These are phyloP conservation scores for Luffa aegyptiaca DNA, from an alignment of 306 rosid species.

Conservation along the genomic window DNA sequence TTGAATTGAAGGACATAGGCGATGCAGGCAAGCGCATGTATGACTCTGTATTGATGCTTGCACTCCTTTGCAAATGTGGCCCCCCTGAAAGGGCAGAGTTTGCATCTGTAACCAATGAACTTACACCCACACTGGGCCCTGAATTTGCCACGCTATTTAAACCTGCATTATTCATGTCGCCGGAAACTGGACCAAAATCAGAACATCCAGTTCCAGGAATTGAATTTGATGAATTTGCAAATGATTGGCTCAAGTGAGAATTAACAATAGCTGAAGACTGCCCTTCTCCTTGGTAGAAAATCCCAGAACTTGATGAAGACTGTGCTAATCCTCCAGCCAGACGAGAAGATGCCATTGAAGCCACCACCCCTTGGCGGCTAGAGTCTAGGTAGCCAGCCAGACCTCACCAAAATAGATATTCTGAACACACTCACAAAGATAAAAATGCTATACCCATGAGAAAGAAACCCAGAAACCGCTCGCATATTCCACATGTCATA, in stretches of 20 bases:
- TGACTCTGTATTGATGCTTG: conserved; percentile 79
- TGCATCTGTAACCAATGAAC: conserved; percentile 98
- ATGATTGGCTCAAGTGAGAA: conserved; percentile 81
- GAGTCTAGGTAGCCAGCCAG: conserved; percentile 75
- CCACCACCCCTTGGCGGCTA: conserved; percentile 59
- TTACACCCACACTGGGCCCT: conserved; percentile 90
- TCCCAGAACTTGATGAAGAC: conserved; percentile 88
- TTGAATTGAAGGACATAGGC: conserved; percentile 91
- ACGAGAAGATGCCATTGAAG: conserved; percentile 86
- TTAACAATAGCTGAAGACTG: conserved; percentile 63
- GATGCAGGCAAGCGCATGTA: conserved; percentile 86
- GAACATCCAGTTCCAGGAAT: conserved; percentile 72
- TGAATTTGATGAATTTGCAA: conserved; percentile 67
- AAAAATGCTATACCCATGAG: conserved; percentile 19
- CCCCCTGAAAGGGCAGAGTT: conserved; percentile 94
- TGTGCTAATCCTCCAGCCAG: conserved; percentile 90
- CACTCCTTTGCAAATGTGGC: conserved; percentile 94
- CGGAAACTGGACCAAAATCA: conserved; percentile 72
- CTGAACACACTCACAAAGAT: conserved; percentile 23
- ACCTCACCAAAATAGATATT: conserved; percentile 29
- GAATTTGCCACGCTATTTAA: conserved; percentile 79
- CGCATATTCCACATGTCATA: conserved; percentile 8
- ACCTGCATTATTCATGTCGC: conserved; percentile 77
- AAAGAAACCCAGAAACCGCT: conserved; percentile 9
- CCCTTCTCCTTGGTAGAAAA: conserved; percentile 97